These are phyloP conservation scores for Psilocybe subaeruginosa DNA, from an alignment of 768 basidiomycete species.

Conservation along the genomic window DNA sequence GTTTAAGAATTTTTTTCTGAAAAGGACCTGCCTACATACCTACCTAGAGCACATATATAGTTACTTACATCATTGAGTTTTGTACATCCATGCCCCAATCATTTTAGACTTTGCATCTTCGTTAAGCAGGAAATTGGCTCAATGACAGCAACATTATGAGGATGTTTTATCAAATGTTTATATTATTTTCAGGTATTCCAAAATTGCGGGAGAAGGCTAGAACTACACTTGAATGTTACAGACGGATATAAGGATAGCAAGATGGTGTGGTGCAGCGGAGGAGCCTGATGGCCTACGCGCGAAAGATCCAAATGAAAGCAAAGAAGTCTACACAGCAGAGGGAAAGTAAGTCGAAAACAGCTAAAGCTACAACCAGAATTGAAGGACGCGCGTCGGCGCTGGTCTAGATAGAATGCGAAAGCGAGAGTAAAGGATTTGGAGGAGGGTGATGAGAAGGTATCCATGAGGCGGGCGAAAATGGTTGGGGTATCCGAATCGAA, in stretches of 20 bases:
- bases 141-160: background rate
- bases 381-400: constrained; percentile 1
- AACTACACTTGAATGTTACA: constrained; percentile 5
- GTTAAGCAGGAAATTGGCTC: too few relatives aligned
- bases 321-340: background rate
- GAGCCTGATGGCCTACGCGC: background rate
- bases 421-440: background rate
- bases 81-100: too few relatives aligned
- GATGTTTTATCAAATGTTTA: background rate
- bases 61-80: too few relatives aligned
- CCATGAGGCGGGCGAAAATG: background rate
- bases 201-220: background rate
- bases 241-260: background rate
- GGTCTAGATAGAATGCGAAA: constrained; percentile 1
- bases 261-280: background rate
- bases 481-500: background rate
- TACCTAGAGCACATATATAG: too few relatives aligned
- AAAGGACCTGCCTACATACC: too few relatives aligned
- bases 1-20: background rate
- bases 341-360: background rate
- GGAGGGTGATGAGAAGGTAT: too few relatives aligned
- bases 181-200: background rate
- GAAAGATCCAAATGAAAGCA: background rate
- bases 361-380: constrained; percentile 1
- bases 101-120: too few relatives aligned